Evolutionary conservation across 2,329 filamentous ascomycete species (phyloP).

Genomic region (Purpureocillium takamizusanense): DNA sequence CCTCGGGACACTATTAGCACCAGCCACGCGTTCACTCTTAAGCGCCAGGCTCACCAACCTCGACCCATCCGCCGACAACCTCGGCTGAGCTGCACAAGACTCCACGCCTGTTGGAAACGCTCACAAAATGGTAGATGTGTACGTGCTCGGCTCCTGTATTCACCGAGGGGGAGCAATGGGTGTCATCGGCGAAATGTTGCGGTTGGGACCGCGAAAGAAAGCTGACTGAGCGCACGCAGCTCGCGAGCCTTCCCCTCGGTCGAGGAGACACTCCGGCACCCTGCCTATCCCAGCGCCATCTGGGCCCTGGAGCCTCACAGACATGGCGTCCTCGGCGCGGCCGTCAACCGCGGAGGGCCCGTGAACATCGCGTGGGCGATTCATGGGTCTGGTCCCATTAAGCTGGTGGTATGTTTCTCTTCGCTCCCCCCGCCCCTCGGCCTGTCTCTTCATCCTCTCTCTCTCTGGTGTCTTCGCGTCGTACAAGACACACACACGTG

Average conservation of each 20-base stretch:
- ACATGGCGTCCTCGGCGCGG: constrained; percentile 54
- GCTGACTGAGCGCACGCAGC: constrained; percentile 5
- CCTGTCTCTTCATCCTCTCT: too few species aligned
- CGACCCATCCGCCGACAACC: not conserved
- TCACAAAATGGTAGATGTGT: constrained; percentile 1
- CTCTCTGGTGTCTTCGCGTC: too few species aligned
- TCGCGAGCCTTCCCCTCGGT: constrained; percentile 29
- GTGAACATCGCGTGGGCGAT: constrained; percentile 71
- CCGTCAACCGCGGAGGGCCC: constrained; percentile 63
- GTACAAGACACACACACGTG: too few species aligned
- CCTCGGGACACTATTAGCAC: too few species aligned
- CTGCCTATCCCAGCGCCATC: constrained; percentile 55
- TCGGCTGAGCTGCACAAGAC: not conserved
- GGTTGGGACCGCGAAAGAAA: not conserved
- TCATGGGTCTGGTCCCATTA: constrained; percentile 64
- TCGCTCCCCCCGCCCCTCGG: not conserved
- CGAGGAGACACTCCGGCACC: constrained; percentile 53
- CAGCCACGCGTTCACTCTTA: too few species aligned
- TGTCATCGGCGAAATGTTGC: not conserved
- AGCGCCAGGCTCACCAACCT: too few species aligned
- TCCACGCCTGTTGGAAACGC: not conserved
- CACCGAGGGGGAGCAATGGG: not conserved
- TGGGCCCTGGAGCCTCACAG: constrained; percentile 62
- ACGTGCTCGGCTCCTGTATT: not conserved
- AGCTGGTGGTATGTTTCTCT: constrained; percentile 56